phyloP scores from a whole-genome alignment of 192 early-diverging fungal genomes.

The Podila epigama region DNA sequence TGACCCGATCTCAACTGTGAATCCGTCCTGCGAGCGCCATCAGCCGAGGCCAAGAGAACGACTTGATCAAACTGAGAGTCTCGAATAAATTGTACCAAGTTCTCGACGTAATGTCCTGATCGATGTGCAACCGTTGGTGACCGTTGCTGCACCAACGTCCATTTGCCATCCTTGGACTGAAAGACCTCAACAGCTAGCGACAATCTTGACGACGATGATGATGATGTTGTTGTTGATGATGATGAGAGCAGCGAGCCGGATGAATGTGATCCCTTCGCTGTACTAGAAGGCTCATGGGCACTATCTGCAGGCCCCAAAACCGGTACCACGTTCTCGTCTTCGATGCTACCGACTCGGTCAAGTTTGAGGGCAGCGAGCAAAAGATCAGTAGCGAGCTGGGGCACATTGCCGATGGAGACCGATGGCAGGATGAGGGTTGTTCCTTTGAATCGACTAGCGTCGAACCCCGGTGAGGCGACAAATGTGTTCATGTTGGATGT shows the following conservation, averaged over 20 bases:
- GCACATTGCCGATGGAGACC: conserved; percentile 83
- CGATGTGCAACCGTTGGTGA: conserved; percentile 63
- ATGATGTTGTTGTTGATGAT: not conserved
- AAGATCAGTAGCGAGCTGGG: conserved; percentile 75
- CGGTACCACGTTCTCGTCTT: conserved; percentile 63
- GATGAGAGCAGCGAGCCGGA: no score
- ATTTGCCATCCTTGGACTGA: conserved; percentile 66
- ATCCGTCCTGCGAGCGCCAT: conserved; percentile 70
- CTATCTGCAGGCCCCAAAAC: conserved; percentile 62
- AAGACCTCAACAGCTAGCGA: conserved; percentile 66
- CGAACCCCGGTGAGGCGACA: conserved; percentile 46
- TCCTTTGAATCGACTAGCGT: conserved; percentile 44
- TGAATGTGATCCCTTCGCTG: no score
- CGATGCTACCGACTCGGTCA: conserved; percentile 67
- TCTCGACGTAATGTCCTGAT: conserved; percentile 55
- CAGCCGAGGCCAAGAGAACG: conserved; percentile 69
- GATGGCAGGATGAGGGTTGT: conserved; percentile 61
- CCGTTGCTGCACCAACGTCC: conserved; percentile 78
- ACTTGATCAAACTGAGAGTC: conserved; percentile 60
- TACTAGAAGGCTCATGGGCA: conserved; percentile 21
- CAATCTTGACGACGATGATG: conserved; percentile 22
- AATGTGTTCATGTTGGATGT: conserved; percentile 48
- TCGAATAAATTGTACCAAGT: conserved; percentile 64
- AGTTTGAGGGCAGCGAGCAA: conserved; percentile 68
- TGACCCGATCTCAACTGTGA: conserved; percentile 62